phyloP scores from a whole-genome alignment of 805 yeast genomes.

The Priceomyces haplophilus region DNA sequence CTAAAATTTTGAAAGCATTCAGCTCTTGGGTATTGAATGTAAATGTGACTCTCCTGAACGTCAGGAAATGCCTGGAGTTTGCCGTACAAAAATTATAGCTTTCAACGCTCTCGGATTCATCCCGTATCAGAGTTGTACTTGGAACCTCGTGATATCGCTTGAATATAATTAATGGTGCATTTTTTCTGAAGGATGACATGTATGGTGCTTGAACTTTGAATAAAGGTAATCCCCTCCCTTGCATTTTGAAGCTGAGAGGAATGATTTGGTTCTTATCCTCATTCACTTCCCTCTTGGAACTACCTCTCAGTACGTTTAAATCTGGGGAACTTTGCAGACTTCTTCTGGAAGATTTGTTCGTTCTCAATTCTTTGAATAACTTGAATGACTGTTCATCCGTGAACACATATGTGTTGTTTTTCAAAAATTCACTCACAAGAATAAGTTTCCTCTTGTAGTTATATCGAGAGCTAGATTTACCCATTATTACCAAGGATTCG shows the following conservation, averaged over 20 bases:
- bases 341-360: slow-evolving; percentile 19
- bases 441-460: slow-evolving; percentile 28
- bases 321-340: slow-evolving; percentile 20
- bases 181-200: slow-evolving; percentile 33
- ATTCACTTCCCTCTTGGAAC: slow-evolving; percentile 8
- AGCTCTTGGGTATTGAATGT: slow-evolving; percentile 22
- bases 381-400: slow-evolving; percentile 27
- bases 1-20: slow-evolving; percentile 22
- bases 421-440: slow-evolving; percentile 33
- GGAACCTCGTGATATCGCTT: slow-evolving; percentile 31
- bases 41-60: slow-evolving; percentile 26
- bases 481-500: slow-evolving; percentile 15
- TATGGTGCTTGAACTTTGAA: slow-evolving; percentile 36
- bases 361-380: slow-evolving; percentile 26
- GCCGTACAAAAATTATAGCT: slow-evolving; percentile 34
- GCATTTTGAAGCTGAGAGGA: slow-evolving; percentile 27
- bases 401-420: slow-evolving; percentile 27
- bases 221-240: slow-evolving; percentile 37
- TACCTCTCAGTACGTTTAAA: slow-evolving; percentile 16
- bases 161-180: slow-evolving; percentile 33
- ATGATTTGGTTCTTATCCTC: slow-evolving; percentile 21
- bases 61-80: slow-evolving; percentile 24
- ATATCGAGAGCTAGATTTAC: slow-evolving; percentile 18
- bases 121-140: slow-evolving; percentile 15
- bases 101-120: slow-evolving; percentile 20